Evolutionary conservation across 176 grass and related monocot genomes (phyloP).

Genomic region (Triticum turgidum): DNA sequence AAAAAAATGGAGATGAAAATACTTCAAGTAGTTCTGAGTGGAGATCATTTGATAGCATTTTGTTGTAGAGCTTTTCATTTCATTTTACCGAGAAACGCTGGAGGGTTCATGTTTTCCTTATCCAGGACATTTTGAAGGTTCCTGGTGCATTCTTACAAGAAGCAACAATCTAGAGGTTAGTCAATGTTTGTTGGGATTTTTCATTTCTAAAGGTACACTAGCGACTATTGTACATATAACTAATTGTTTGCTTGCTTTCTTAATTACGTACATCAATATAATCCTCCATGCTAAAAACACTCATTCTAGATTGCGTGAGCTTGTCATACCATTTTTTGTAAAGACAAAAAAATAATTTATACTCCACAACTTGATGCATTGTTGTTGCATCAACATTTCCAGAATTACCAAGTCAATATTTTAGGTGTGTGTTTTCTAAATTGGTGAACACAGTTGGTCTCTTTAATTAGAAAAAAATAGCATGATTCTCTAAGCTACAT

Average conservation of each 20-base stretch:
- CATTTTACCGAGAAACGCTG: constrained; percentile 79
- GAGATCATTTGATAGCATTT: constrained; percentile 92
- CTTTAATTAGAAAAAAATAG: too few species aligned
- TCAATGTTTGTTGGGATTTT: not conserved
- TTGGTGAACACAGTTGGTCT: too few species aligned
- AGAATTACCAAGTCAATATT: too few species aligned
- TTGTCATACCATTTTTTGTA: not conserved
- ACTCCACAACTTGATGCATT: too few species aligned
- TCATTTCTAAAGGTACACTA: not conserved
- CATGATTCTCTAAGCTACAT: too few species aligned
- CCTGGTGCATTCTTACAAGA: constrained; percentile 72
- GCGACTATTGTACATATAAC: too few species aligned
- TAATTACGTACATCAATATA: not conserved
- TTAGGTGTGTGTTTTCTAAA: too few species aligned
- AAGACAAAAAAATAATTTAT: too few species aligned
- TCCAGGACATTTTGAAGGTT: constrained; percentile 81
- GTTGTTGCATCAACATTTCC: too few species aligned
- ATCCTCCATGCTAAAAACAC: not conserved
- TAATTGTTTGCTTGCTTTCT: too few species aligned
- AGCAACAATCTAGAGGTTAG: constrained; percentile 65
- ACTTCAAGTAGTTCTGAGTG: constrained; percentile 31
- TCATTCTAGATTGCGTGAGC: not conserved
- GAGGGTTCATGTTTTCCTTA: constrained; percentile 82
- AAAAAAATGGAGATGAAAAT: constrained; percentile 36
- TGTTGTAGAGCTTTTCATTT: constrained; percentile 82